phyloP scores from a whole-genome alignment of 148 eudicot species.

The Camellia granthamiana region DNA sequence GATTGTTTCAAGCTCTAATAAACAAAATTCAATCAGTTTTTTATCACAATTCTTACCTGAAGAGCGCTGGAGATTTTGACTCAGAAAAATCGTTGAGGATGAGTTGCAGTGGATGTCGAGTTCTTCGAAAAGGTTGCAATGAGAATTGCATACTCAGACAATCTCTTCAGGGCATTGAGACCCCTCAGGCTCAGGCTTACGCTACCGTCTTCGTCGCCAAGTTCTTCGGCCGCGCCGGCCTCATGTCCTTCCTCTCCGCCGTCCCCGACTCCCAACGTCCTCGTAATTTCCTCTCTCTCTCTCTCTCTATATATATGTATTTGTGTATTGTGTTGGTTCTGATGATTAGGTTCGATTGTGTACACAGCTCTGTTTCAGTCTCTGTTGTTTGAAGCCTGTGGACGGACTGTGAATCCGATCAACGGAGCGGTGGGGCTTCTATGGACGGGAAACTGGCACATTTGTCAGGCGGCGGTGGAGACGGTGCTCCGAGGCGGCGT shows the following conservation, averaged over 20 bases:
- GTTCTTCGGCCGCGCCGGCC: constrained; percentile 28
- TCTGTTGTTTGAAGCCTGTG: constrained; percentile 47
- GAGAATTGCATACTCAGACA: constrained; percentile 25
- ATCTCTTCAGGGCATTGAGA: constrained; percentile 8
- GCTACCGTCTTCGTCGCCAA: constrained; percentile 28
- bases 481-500: constrained; percentile 47
- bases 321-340: background rate
- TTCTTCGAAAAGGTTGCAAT: constrained; percentile 23
- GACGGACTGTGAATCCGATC: constrained; percentile 52
- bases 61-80: background rate
- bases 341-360: background rate
- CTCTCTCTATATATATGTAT: background rate
- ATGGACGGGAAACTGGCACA: constrained; percentile 52
- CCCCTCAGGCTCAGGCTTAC: constrained; percentile 24
- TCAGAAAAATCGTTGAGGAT: background rate
- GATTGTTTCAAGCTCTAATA: no score
- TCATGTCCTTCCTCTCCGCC: constrained; percentile 25
- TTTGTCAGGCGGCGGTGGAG: constrained; percentile 46
- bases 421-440: constrained; percentile 49
- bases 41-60: background rate
- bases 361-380: constrained; percentile 50
- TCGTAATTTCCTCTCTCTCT: constrained; percentile 1
- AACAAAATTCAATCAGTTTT: no score
- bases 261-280: constrained; percentile 24
- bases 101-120: constrained; percentile 29